phyloP scores from a whole-genome alignment of 2,329 filamentous ascomycete genomes.

The Aureobasidium melanogenum region DNA sequence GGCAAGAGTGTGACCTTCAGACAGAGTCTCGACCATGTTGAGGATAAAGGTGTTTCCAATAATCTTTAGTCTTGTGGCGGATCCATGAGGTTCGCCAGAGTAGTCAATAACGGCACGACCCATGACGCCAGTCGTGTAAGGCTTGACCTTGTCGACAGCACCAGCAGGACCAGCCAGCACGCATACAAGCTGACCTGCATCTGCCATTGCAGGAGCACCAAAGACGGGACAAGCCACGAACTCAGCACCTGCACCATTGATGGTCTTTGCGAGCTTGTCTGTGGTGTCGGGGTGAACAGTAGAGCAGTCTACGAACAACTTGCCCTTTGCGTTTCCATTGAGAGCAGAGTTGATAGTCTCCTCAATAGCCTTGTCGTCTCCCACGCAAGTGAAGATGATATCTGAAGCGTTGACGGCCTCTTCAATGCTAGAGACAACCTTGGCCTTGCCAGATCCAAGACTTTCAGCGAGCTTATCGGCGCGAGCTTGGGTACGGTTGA shows the following conservation, averaged over 20 bases:
- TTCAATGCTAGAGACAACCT: constrained; percentile 54
- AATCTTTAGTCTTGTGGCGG: constrained; percentile 66
- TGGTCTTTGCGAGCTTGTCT: constrained; percentile 51
- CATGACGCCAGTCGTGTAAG: constrained; percentile 66
- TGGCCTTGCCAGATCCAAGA: constrained; percentile 53
- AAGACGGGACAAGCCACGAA: constrained; percentile 73
- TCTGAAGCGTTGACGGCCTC: constrained; percentile 60
- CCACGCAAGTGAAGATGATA: constrained; percentile 74
- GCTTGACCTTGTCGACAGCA: constrained; percentile 55
- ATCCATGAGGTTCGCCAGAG: constrained; percentile 56
- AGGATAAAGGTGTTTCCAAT: constrained; percentile 82
- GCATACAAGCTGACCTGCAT: constrained; percentile 60
- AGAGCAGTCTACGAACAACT: constrained; percentile 79
- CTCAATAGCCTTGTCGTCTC: constrained; percentile 66
- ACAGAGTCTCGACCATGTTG: constrained; percentile 70
- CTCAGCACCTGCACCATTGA: constrained; percentile 52
- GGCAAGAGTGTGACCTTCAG: constrained; percentile 68
- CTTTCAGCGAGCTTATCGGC: constrained; percentile 54
- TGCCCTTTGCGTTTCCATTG: constrained; percentile 46
- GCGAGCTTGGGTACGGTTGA: constrained; percentile 66
- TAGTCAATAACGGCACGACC: constrained; percentile 62
- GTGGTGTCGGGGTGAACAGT: constrained; percentile 81
- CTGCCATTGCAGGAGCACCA: constrained; percentile 61
- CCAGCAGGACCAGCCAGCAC: constrained; percentile 59
- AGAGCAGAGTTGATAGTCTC: constrained; percentile 52